phyloP scores from a whole-genome alignment of 192 early-diverging fungal species.

The Anaeromyces robustus region DNA sequence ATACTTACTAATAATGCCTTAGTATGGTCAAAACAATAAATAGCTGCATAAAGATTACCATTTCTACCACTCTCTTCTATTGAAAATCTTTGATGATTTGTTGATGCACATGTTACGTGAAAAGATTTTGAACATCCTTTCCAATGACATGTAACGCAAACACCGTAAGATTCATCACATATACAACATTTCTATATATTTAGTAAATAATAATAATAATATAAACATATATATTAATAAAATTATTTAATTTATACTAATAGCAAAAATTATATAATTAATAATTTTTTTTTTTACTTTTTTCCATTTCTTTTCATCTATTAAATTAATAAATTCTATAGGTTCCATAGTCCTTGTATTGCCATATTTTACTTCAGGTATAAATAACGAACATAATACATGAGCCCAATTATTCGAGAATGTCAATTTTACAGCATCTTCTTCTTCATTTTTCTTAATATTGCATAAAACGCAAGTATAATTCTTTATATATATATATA shows the following conservation, averaged over 20 bases:
- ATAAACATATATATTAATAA: no score
- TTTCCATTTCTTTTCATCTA: conserved; percentile 19
- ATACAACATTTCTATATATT: neutral
- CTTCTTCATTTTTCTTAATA: conserved; percentile 10
- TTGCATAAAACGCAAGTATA: conserved; percentile 51
- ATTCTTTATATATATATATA: conserved; percentile 24
- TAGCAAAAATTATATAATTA: no score
- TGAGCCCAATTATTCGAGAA: conserved; percentile 67
- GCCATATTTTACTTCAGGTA: conserved; percentile 34
- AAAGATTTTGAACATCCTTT: neutral
- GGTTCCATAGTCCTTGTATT: conserved; percentile 15
- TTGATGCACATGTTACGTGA: neutral
- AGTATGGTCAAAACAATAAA: neutral
- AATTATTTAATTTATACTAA: no score
- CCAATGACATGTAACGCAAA: neutral
- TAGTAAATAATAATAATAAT: neutral
- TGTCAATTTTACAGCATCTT: conserved; percentile 45
- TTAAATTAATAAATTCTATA: conserved; percentile 24
- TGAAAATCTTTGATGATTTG: neutral
- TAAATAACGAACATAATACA: conserved; percentile 43
- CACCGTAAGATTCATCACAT: neutral
- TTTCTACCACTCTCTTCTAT: neutral
- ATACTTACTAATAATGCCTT: neutral
- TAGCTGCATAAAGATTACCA: neutral
- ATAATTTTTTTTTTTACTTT: no score